Conservation (phyloP, 83 land plant species). For the Thuja plicata region DNA sequence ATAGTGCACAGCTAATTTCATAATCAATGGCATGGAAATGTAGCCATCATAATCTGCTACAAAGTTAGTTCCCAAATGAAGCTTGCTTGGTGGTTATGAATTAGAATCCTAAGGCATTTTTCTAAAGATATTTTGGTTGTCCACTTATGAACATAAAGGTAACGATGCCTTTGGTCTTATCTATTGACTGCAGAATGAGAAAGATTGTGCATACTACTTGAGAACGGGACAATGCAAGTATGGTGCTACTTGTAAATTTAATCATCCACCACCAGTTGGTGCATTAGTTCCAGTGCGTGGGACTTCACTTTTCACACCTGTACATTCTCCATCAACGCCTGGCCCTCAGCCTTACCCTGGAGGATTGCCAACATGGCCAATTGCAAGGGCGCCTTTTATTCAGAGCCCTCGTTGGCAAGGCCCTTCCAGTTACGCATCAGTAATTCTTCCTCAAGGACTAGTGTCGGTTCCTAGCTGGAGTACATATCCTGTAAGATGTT, state of each 20-base stretch:
- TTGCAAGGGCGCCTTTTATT: conserved; percentile 72
- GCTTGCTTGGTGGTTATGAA: not conserved
- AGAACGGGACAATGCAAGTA: conserved; percentile 94
- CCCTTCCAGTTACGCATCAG: conserved; percentile 72
- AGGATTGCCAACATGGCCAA: conserved; percentile 70
- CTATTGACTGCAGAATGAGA: conserved; percentile 61
- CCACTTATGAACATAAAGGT: not conserved
- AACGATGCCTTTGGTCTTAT: conserved; percentile 6
- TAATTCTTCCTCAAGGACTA: conserved; percentile 79
- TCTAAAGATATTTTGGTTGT: not conserved
- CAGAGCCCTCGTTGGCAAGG: conserved; percentile 84
- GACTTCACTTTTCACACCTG: conserved; percentile 68
- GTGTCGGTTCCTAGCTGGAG: conserved; percentile 84
- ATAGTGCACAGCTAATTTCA: not conserved
- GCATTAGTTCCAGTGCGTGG: conserved; percentile 61
- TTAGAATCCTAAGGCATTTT: not conserved
- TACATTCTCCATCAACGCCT: conserved; percentile 65
- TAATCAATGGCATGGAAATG: not conserved
- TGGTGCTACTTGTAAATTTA: conserved; percentile 91
- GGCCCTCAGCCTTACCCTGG: conserved; percentile 65
- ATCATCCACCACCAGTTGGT: conserved; percentile 89
- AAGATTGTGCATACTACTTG: conserved; percentile 91
- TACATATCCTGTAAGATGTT: conserved; percentile 46
- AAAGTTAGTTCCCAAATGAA: not conserved
- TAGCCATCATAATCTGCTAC: not conserved